phyloP scores from a whole-genome alignment of 257 asterid genomes.

The Solanum medicagineum region DNA sequence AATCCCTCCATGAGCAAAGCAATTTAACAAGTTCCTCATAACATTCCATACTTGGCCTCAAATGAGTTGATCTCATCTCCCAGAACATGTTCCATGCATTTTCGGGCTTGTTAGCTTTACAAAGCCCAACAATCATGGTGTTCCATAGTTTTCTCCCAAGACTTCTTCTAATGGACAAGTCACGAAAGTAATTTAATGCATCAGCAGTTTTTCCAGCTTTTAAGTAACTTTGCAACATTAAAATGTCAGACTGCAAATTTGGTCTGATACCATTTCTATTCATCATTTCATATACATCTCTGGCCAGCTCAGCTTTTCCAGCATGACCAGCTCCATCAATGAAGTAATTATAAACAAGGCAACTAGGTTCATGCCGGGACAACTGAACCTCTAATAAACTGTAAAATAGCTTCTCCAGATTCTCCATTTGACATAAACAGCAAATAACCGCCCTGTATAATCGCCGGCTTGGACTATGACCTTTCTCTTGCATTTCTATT shows the following conservation, averaged over 20 bases:
- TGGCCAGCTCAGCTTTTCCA: slow-evolving; percentile 45
- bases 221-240: slow-evolving; percentile 46
- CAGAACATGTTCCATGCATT: slow-evolving; percentile 35
- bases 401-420: slow-evolving; percentile 36
- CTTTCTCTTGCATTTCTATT: slow-evolving; percentile 81
- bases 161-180: slow-evolving; percentile 18
- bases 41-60: slow-evolving; percentile 51
- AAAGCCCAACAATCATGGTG: slow-evolving; percentile 54
- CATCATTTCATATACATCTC: slow-evolving; percentile 49
- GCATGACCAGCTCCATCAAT: slow-evolving; percentile 87
- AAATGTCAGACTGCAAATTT: slow-evolving; percentile 21
- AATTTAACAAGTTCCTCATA: slow-evolving; percentile 68
- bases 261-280: slow-evolving; percentile 23
- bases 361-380: slow-evolving; percentile 11
- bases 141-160: slow-evolving; percentile 28
- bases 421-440: slow-evolving; percentile 38
- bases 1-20: slow-evolving; percentile 31
- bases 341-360: slow-evolving; percentile 30
- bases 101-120: slow-evolving; percentile 27
- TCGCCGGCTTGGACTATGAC: slow-evolving; percentile 22
- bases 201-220: slow-evolving; percentile 21
- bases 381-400: slow-evolving; percentile 56
- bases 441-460: slow-evolving; percentile 44
- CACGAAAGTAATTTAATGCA: slow-evolving; percentile 36
- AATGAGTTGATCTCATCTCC: slow-evolving; percentile 25